Conservation (phyloP, 2,329 filamentous ascomycete species). For the Aspergillus clavatus region DNA sequence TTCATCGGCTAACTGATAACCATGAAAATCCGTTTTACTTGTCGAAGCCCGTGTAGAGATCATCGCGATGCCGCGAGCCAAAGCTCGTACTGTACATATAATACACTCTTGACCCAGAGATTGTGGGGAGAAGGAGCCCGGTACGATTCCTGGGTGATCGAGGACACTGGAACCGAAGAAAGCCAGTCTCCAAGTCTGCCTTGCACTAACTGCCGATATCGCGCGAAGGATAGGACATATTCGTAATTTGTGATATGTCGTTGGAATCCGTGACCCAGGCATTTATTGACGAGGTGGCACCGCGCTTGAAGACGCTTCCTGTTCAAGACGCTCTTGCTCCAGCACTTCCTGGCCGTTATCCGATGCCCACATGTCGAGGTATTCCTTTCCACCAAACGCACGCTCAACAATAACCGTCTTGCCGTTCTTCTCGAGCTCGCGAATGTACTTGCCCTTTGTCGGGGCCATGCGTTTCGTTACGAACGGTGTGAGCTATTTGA, state of each 20-base stretch:
- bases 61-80: slow-evolving; percentile 1
- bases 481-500: slow-evolving; percentile 44
- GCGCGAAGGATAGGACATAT: background rate
- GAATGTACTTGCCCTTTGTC: slow-evolving; percentile 31
- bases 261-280: background rate
- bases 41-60: background rate
- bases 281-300: slow-evolving; percentile 13
- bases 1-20: background rate
- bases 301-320: slow-evolving; percentile 6
- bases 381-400: slow-evolving; percentile 33
- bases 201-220: background rate
- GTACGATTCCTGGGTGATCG: background rate
- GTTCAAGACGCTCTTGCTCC: slow-evolving; percentile 20
- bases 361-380: slow-evolving; percentile 37
- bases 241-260: background rate
- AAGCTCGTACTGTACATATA: slow-evolving; percentile 24
- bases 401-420: slow-evolving; percentile 23
- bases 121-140: background rate
- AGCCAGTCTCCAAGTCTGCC: background rate
- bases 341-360: slow-evolving; percentile 33
- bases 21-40: background rate
- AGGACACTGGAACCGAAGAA: background rate
- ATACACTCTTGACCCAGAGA: slow-evolving; percentile 16
- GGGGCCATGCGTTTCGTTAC: slow-evolving; percentile 40
- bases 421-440: slow-evolving; percentile 28